Conservation (phyloP, 495 filamentous ascomycete genomes). For the Penicillium canariense region DNA sequence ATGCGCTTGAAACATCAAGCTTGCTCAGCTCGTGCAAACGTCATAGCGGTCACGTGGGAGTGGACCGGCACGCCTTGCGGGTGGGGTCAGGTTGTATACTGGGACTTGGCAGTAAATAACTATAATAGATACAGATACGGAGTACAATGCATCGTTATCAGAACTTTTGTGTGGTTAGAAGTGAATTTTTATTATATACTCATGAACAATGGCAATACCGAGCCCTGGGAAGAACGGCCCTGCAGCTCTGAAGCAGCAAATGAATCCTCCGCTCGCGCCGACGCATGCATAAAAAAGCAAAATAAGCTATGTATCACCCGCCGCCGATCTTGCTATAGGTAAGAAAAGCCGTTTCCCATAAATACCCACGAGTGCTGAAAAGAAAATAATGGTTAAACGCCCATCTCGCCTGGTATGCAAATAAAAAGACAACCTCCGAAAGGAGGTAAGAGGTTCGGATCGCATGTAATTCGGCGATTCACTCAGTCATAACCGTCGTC, state of each 20-base stretch:
- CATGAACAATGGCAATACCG: constrained; percentile 4
- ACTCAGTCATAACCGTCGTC: constrained; percentile 34
- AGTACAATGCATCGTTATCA: not conserved
- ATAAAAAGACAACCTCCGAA: constrained; percentile 20
- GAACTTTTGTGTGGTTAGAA: not conserved
- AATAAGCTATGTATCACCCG: constrained; percentile 12
- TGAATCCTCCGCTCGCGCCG: constrained; percentile 8
- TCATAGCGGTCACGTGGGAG: constrained; percentile 24
- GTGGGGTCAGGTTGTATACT: not conserved
- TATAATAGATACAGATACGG: not conserved
- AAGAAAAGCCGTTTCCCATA: constrained; percentile 6
- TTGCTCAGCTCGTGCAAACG: constrained; percentile 9
- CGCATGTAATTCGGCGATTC: not conserved
- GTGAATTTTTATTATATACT: constrained; percentile 29
- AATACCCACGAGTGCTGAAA: not conserved
- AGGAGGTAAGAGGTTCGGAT: constrained; percentile 8
- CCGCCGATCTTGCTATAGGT: constrained; percentile 5
- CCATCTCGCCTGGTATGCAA: constrained; percentile 35
- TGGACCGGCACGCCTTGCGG: constrained; percentile 16
- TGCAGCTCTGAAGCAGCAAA: constrained; percentile 7
- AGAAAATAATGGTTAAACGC: constrained; percentile 27
- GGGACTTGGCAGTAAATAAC: not conserved
- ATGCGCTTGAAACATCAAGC: not conserved
- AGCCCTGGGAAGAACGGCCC: constrained; percentile 7
- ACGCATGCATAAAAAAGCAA: constrained; percentile 13